Conservation (phyloP, 23 red algal genomes). For the Porphyridium purpureum region DNA sequence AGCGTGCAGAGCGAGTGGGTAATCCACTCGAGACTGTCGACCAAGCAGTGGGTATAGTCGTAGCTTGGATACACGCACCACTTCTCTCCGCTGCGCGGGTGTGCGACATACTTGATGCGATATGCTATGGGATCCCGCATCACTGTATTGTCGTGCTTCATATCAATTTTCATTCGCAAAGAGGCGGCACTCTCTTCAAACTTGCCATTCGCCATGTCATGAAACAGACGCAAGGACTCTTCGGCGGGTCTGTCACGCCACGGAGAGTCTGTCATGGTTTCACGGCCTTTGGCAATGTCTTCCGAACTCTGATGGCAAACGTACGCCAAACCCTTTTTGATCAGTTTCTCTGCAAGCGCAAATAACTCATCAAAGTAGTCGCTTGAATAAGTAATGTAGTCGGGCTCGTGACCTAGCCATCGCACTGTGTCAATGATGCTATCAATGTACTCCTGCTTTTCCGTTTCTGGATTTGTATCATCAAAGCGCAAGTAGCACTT, state of each 20-base stretch:
- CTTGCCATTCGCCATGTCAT: conserved; percentile 77
- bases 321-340: conserved; percentile 75
- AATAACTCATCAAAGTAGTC: conserved; percentile 96
- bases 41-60: conserved; percentile 98
- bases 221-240: conserved; percentile 67
- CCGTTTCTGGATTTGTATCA: conserved; percentile 93
- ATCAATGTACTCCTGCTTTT: conserved; percentile 75
- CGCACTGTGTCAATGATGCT: conserved; percentile 77
- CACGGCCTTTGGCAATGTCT: conserved; percentile 60
- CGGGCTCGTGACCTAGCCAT: conserved; percentile 90
- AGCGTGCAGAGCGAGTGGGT: conserved; percentile 96
- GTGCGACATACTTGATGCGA: conserved; percentile 63
- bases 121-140: conserved; percentile 98
- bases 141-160: conserved; percentile 60
- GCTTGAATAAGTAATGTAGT: conserved; percentile 73
- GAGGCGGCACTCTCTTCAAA: conserved; percentile 79
- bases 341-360: conserved; percentile 69
- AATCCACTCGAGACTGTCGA: conserved; percentile 97
- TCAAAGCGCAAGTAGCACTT: conserved; percentile 88
- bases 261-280: conserved; percentile 54
- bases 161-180: conserved; percentile 98
- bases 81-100: conserved; percentile 73
- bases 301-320: conserved; percentile 88
- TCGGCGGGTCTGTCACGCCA: conserved; percentile 72
- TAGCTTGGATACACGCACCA: conserved; percentile 99